Conservation (phyloP, 352 stramenopile genomes). For the Blastocystis hominis region DNA sequence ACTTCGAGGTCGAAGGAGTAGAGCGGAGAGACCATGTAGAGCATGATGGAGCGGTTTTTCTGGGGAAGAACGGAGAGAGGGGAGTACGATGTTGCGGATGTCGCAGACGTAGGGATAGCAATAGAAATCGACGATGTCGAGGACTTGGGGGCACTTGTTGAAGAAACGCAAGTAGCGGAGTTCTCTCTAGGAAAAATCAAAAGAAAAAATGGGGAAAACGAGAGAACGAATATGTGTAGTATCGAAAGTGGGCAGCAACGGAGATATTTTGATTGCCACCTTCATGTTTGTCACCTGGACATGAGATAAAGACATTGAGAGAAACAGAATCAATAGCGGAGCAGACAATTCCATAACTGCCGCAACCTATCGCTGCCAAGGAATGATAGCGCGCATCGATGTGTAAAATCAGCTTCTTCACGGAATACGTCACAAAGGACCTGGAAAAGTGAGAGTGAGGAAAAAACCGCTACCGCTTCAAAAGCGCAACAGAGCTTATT, state of each 20-base stretch:
- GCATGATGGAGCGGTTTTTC: not conserved
- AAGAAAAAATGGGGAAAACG: not conserved
- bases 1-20: constrained; percentile 13
- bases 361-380: not conserved
- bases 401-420: not conserved
- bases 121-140: constrained; percentile 39
- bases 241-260: not conserved
- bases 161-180: constrained; percentile 42
- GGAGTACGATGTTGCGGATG: not conserved
- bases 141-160: not conserved
- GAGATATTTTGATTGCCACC: constrained; percentile 42
- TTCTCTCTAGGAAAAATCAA: constrained; percentile 2
- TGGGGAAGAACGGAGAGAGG: not conserved
- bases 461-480: not conserved
- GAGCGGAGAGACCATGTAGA: constrained; percentile 37
- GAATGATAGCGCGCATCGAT: constrained; percentile 31
- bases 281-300: constrained; percentile 4
- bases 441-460: not conserved
- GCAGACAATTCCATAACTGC: constrained; percentile 46
- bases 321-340: constrained; percentile 10
- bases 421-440: not conserved
- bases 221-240: not conserved
- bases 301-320: not conserved
- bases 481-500: not conserved
- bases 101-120: constrained; percentile 37